Percentiles rank a stretch among this genome's conserved stretches.
Conservation (phyloP, 345 rosid species). For the Hibiscus mutabilis region DNA sequence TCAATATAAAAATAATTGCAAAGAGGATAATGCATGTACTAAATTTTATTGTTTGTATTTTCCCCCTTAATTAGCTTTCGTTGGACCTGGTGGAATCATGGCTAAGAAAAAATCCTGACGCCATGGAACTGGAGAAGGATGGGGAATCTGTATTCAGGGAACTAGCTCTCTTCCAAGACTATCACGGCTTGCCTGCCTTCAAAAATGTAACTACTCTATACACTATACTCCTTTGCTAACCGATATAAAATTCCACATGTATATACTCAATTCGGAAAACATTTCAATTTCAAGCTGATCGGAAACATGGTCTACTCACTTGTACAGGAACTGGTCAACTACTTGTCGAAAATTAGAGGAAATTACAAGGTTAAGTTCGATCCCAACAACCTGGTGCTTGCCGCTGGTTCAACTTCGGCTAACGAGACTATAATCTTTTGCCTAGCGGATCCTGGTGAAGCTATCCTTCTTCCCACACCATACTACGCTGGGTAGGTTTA, state of each 20-base stretch:
- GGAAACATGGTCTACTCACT: too few species aligned
- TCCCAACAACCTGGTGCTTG: slow-evolving; percentile 58
- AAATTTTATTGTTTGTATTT: too few species aligned
- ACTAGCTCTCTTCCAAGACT: slow-evolving; percentile 87
- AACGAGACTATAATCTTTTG: slow-evolving; percentile 82
- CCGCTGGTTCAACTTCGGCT: slow-evolving; percentile 88
- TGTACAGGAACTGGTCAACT: too few species aligned
- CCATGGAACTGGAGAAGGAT: slow-evolving; percentile 39
- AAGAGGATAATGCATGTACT: too few species aligned
- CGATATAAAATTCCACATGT: background rate
- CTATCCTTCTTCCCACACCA: slow-evolving; percentile 84
- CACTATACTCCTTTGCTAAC: too few species aligned
- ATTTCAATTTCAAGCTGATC: too few species aligned
- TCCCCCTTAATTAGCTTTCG: slow-evolving; percentile 46
- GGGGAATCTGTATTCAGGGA: slow-evolving; percentile 53
- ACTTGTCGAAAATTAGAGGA: too few species aligned
- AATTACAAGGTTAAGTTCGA: slow-evolving; percentile 27
- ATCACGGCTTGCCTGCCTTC: slow-evolving; percentile 69
- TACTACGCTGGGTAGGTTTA: slow-evolving; percentile 72
- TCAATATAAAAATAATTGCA: too few species aligned
- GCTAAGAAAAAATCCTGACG: slow-evolving; percentile 58
- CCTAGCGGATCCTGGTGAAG: slow-evolving; percentile 78
- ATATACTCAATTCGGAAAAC: too few species aligned
- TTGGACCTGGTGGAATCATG: slow-evolving; percentile 66
- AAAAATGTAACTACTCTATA: slow-evolving; percentile 39